phyloP scores from a whole-genome alignment of 2,329 filamentous ascomycete species.

The Colletotrichum australisinense region DNA sequence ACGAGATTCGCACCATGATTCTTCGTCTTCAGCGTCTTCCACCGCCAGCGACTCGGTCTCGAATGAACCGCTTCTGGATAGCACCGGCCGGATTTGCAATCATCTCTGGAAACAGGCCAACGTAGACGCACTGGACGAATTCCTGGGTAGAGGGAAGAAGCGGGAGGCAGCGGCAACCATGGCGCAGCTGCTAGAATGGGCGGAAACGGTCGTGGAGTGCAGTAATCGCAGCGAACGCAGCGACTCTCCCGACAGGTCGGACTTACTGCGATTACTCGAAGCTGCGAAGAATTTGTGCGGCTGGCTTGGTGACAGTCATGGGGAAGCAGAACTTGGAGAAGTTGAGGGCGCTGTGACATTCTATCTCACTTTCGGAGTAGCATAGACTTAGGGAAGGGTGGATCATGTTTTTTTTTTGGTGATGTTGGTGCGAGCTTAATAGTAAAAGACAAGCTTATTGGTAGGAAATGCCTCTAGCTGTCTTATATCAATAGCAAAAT shows the following conservation, averaged over 20 bases:
- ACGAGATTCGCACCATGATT: background rate
- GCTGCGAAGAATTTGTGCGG: conserved; percentile 40
- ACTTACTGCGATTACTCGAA: conserved; percentile 27
- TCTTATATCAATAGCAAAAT: background rate
- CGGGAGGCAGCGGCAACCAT: conserved; percentile 43
- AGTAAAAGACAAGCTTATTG: background rate
- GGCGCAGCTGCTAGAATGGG: conserved; percentile 43
- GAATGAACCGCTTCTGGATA: conserved; percentile 43
- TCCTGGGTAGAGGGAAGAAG: conserved; percentile 41
- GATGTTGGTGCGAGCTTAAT: background rate
- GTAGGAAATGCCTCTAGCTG: background rate
- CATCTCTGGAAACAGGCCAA: conserved; percentile 45
- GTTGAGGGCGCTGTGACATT: background rate
- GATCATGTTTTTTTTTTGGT: background rate
- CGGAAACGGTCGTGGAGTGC: conserved; percentile 41
- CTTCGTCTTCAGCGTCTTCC: background rate
- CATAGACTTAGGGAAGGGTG: background rate
- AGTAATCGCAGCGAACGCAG: background rate
- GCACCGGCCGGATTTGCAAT: conserved; percentile 44
- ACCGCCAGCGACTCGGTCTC: conserved; percentile 12
- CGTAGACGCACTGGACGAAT: conserved; percentile 41
- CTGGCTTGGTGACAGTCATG: conserved; percentile 38
- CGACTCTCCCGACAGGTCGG: background rate
- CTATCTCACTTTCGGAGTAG: background rate
- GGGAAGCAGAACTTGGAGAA: background rate